These are phyloP conservation scores for Blakeslea trispora DNA, from an alignment of 371 early-diverging fungal species.

Conservation along the genomic window DNA sequence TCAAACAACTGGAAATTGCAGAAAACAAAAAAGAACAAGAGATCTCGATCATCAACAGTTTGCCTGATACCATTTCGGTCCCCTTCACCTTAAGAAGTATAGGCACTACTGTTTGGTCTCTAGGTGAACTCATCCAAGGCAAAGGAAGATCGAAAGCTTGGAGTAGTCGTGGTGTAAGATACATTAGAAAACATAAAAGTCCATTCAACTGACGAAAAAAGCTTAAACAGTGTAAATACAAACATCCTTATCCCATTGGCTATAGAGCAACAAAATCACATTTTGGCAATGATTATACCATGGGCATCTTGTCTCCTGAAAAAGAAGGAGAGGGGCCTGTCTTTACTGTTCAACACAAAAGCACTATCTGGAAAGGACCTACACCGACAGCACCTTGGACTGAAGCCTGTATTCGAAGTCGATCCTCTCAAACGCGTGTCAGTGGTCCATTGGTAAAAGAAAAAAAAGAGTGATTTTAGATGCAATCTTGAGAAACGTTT, in stretches of 20 bases:
- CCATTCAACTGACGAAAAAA: no score
- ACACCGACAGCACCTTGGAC: conserved; percentile 65
- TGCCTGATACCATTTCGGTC: conserved; percentile 20
- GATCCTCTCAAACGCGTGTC: conserved; percentile 47
- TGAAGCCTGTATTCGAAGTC: conserved; percentile 51
- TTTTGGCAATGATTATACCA: conserved; percentile 55
- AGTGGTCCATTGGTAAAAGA: conserved; percentile 52
- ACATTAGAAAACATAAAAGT: no score
- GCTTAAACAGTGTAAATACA: conserved; percentile 57
- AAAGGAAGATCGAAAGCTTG: conserved; percentile 40
- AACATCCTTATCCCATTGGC: conserved; percentile 61
- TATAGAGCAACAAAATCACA: conserved; percentile 56
- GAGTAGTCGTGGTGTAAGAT: conserved; percentile 47
- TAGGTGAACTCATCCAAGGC: conserved; percentile 38
- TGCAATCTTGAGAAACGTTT: no score
- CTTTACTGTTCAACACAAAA: conserved; percentile 43
- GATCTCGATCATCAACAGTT: background rate
- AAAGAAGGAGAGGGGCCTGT: conserved; percentile 38
- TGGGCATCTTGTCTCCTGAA: conserved; percentile 46
- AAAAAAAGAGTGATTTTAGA: background rate
- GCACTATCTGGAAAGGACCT: conserved; percentile 41
- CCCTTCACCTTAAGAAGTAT: conserved; percentile 47
- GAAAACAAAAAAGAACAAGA: conserved; percentile 12
- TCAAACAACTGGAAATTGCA: conserved; percentile 22
- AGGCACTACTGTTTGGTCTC: conserved; percentile 47